Base-by-base conservation (phyloP, 2,329 filamentous ascomycete species). In the Domatiomyces globalis region DNA sequence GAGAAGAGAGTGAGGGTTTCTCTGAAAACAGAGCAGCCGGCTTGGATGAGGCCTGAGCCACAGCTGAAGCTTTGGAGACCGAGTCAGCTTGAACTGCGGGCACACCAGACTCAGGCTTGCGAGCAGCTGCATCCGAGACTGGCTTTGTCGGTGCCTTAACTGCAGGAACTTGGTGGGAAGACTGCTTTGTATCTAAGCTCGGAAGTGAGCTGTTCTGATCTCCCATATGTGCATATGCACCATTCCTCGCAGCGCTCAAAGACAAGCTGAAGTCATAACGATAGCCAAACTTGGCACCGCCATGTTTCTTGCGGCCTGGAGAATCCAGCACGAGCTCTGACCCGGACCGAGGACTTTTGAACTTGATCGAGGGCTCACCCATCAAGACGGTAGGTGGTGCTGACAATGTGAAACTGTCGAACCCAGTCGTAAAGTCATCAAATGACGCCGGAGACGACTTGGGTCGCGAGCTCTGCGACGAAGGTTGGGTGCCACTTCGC, bases 241-340 rank as follows among this genome's bases (percentile, higher is more conserved):
- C 82, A 62, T 83, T 81, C 64, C 90, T 84, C 10, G 87, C 88
- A 49, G 88, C 87, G 49, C 78, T 83, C 27, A 96, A 76, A 0
- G 92, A 96, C n/a, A 87, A 87, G 55, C 85, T 83, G 66, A 98
- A 96, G 70, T 96, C 90, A 66, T 98, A 98, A 50, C 92, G 84
- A 67, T 89, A 89, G 46, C 87, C 85, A 66, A 96, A 95, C 17
- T 83, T 85, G 61, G 85, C 81, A 22, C 81, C 80, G 57, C 77
- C 80, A 65, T 62, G 73, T 58, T 71, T 69, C 42, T 71, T 69
- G 19, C 66, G 71, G 43, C 68, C 64, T 17, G 71, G 70, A 44
- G 70, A 65, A 56, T 85, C 80, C 50, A 77, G 79, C 20, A 84
- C 76, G 50, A 85, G 66, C 59, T 77, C 81, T 45, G 74, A 65